Evolutionary conservation across 192 early-diverging fungal genomes (phyloP).

Genomic region (Coemansia sp.): DNA sequence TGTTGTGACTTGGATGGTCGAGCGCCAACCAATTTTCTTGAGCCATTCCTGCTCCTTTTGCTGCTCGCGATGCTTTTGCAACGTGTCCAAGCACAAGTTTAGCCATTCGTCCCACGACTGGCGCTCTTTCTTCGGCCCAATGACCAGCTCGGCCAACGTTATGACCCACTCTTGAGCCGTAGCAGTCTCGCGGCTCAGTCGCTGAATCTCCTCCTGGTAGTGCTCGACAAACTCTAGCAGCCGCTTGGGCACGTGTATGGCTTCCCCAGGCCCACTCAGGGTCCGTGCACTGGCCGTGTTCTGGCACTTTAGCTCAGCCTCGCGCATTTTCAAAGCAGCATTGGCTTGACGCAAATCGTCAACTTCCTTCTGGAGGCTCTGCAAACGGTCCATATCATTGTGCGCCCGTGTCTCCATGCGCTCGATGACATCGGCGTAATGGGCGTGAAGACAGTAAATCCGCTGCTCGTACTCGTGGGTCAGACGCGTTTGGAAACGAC

Average conservation of each 20-base stretch:
- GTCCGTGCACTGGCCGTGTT: not conserved
- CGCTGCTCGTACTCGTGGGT: slow-evolving; percentile 53
- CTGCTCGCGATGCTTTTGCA: slow-evolving; percentile 36
- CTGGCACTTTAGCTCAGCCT: slow-evolving; percentile 26
- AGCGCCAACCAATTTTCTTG: slow-evolving; percentile 12
- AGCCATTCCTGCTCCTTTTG: slow-evolving; percentile 33
- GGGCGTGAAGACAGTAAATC: slow-evolving; percentile 51
- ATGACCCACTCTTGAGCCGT: slow-evolving; percentile 52
- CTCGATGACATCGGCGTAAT: slow-evolving; percentile 46
- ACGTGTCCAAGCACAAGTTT: slow-evolving; percentile 22
- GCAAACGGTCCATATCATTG: slow-evolving; percentile 24
- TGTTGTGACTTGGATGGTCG: not conserved
- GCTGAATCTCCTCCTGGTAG: slow-evolving; percentile 33
- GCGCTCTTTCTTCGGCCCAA: slow-evolving; percentile 45
- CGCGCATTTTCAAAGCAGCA: slow-evolving; percentile 15
- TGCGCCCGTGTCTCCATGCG: slow-evolving; percentile 35
- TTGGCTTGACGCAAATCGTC: slow-evolving; percentile 28
- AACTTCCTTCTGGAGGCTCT: slow-evolving; percentile 24
- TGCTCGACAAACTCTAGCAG: slow-evolving; percentile 42
- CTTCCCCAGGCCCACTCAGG: not conserved
- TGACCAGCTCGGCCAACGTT: slow-evolving; percentile 39
- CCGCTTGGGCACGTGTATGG: slow-evolving; percentile 21
- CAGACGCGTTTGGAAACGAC: slow-evolving; percentile 41
- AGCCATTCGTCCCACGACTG: slow-evolving; percentile 56
- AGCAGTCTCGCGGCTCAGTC: slow-evolving; percentile 31